Conservation (phyloP, 129 eudicot species). For the Lactuca sativa region DNA sequence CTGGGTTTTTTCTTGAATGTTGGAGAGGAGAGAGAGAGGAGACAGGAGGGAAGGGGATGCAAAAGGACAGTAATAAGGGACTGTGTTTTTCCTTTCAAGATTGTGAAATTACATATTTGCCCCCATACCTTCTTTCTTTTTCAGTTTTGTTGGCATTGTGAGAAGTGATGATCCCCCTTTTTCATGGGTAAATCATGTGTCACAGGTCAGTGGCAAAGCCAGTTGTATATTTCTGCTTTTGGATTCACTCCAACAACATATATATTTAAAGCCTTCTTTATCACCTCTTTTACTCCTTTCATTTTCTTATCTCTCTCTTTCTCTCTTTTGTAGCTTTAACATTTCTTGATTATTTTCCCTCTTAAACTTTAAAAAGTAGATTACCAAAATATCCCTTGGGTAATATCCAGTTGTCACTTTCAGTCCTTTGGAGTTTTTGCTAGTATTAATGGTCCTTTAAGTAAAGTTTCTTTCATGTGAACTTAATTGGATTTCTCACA, state of each 20-base stretch:
- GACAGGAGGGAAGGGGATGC: neutral
- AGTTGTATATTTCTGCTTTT: constrained; percentile 45
- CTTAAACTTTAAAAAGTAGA: constrained; percentile 21
- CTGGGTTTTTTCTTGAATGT: constrained; percentile 35
- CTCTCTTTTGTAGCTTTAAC: constrained; percentile 12
- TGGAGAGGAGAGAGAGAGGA: constrained; percentile 19
- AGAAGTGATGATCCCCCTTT: constrained; percentile 23
- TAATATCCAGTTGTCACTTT: constrained; percentile 17
- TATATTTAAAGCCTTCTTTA: constrained; percentile 34
- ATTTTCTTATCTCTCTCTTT: constrained; percentile 33
- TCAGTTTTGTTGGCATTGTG: constrained; percentile 37
- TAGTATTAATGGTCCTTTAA: neutral
- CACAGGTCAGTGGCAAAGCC: constrained; percentile 40
- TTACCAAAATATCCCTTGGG: constrained; percentile 9
- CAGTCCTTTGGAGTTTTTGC: constrained; percentile 7
- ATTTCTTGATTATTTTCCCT: constrained; percentile 21
- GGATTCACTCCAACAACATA: constrained; percentile 32
- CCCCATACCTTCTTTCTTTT: constrained; percentile 26
- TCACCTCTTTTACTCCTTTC: constrained; percentile 41
- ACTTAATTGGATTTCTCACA: neutral
- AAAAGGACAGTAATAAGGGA: constrained; percentile 23
- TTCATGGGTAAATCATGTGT: constrained; percentile 44
- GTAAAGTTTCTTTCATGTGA: constrained; percentile 1
- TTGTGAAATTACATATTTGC: constrained; percentile 16
- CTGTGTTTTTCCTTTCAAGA: constrained; percentile 27